phyloP scores from a whole-genome alignment of 768 basidiomycete genomes.

The Hysterangium stoloniferum region DNA sequence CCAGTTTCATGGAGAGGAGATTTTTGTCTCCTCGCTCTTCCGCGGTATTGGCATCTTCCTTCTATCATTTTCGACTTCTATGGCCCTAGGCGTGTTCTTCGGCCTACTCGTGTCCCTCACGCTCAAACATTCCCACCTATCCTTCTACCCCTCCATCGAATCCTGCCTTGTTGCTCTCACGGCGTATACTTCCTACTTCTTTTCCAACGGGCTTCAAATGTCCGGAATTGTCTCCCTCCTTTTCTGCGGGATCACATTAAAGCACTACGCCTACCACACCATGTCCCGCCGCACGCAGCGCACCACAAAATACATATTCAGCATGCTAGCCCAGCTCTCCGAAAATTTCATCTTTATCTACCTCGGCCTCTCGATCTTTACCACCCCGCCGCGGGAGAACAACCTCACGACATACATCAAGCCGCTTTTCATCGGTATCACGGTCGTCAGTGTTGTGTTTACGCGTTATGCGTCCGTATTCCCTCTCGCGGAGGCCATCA shows the following conservation, averaged over 20 bases:
- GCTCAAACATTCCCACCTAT: conserved; percentile 88
- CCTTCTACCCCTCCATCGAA: conserved; percentile 87
- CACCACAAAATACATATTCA: conserved; percentile 93
- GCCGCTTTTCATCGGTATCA: conserved; percentile 89
- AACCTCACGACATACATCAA: conserved; percentile 83
- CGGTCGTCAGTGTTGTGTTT: conserved; percentile 86
- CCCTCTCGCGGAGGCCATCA: conserved; percentile 91
- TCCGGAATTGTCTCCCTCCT: conserved; percentile 95
- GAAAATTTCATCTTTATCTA: conserved; percentile 99
- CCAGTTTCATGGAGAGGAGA: conserved; percentile 84
- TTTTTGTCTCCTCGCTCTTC: conserved; percentile 83
- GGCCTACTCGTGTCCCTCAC: conserved; percentile 87
- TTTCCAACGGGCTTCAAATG: conserved; percentile 93
- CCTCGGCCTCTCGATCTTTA: conserved; percentile 95
- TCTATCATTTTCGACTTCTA: conserved; percentile 88
- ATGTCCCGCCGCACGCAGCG: conserved; percentile 95
- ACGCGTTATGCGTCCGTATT: conserved; percentile 95
- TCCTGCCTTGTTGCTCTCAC: conserved; percentile 92
- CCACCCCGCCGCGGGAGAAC: conserved; percentile 68
- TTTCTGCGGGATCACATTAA: conserved; percentile 97
- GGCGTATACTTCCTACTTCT: conserved; percentile 97
- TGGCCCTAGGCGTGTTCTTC: conserved; percentile 88
- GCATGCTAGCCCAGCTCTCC: conserved; percentile 85
- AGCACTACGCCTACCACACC: conserved; percentile 99
- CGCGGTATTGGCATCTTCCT: conserved; percentile 98